Evolutionary conservation across 2,329 filamentous ascomycete species (phyloP).

Genomic region (Neobulgaria alba): DNA sequence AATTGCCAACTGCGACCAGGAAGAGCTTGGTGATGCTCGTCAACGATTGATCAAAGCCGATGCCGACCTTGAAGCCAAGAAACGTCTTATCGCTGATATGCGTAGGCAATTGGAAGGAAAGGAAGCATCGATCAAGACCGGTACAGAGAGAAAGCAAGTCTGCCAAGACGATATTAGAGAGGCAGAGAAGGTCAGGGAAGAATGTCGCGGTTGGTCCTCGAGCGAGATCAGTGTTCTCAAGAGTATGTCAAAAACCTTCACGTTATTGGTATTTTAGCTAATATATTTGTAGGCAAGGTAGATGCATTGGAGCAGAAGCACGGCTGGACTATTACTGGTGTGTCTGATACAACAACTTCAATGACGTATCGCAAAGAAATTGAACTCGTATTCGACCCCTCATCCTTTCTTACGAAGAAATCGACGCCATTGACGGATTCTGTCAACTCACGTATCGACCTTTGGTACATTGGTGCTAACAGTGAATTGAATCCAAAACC

Average conservation of each 20-base stretch:
- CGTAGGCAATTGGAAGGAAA: slow-evolving; percentile 59
- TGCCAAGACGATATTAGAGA: slow-evolving; percentile 68
- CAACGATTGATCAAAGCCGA: slow-evolving; percentile 57
- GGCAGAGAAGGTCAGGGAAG: slow-evolving; percentile 75
- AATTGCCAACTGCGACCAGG: slow-evolving; percentile 70
- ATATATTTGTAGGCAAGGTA: slow-evolving; percentile 45
- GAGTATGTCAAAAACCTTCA: slow-evolving; percentile 40
- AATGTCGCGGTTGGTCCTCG: slow-evolving; percentile 81
- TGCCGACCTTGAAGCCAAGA: slow-evolving; percentile 61
- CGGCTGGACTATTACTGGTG: slow-evolving; percentile 65
- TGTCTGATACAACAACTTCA: slow-evolving; percentile 54
- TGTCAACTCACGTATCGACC: slow-evolving; percentile 49
- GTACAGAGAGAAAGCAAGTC: slow-evolving; percentile 58
- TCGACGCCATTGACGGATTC: slow-evolving; percentile 12
- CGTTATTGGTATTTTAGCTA: not conserved
- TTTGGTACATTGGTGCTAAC: slow-evolving; percentile 59
- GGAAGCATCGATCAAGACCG: slow-evolving; percentile 52
- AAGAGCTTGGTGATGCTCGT: slow-evolving; percentile 68
- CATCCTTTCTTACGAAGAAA: slow-evolving; percentile 42
- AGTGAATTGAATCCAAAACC: slow-evolving; percentile 45
- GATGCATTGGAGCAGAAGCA: slow-evolving; percentile 55
- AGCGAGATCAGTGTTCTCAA: slow-evolving; percentile 74
- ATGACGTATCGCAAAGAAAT: slow-evolving; percentile 67
- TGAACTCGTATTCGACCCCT: slow-evolving; percentile 62
- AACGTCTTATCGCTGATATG: slow-evolving; percentile 55